phyloP scores from a whole-genome alignment of 495 filamentous ascomycete genomes.

The Penicillium samsonianum region DNA sequence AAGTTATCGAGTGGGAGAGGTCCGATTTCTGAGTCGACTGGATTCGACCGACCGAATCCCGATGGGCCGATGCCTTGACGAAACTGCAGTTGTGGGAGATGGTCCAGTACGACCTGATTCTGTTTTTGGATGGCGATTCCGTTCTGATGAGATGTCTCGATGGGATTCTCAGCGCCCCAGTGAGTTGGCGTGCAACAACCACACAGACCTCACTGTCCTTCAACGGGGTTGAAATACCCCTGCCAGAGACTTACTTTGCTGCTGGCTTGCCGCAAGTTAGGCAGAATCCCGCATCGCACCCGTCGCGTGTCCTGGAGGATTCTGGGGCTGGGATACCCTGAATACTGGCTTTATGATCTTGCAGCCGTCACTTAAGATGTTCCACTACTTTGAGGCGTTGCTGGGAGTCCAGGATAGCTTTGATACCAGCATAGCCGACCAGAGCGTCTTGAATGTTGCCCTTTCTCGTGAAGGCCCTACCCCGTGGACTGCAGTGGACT shows the following conservation, averaged over 20 bases:
- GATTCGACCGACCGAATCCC: slow-evolving; percentile 23
- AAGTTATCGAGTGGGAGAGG: slow-evolving; percentile 31
- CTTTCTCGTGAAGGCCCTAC: slow-evolving; percentile 43
- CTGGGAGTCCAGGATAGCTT: slow-evolving; percentile 30
- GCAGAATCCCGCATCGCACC: not conserved
- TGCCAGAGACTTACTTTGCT: slow-evolving; percentile 1
- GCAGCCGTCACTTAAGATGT: slow-evolving; percentile 33
- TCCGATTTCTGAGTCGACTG: slow-evolving; percentile 29
- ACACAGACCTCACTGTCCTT: not conserved
- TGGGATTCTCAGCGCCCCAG: slow-evolving; percentile 40
- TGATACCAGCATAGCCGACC: slow-evolving; percentile 36
- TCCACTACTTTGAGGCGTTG: slow-evolving; percentile 40
- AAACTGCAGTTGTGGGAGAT: slow-evolving; percentile 46
- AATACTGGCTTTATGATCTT: slow-evolving; percentile 46
- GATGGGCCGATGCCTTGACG: slow-evolving; percentile 37
- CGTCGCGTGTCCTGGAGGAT: slow-evolving; percentile 30
- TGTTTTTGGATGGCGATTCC: slow-evolving; percentile 49
- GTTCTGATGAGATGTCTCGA: slow-evolving; percentile 37
- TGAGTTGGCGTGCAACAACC: not conserved
- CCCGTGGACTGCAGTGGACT: slow-evolving; percentile 34
- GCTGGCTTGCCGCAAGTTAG: not conserved
- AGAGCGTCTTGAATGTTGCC: slow-evolving; percentile 48
- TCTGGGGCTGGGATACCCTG: slow-evolving; percentile 25
- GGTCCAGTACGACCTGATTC: slow-evolving; percentile 43
- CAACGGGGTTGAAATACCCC: not conserved